Base-by-base conservation (phyloP, 2,329 filamentous ascomycete genomes). In the Fusarium hostae region DNA sequence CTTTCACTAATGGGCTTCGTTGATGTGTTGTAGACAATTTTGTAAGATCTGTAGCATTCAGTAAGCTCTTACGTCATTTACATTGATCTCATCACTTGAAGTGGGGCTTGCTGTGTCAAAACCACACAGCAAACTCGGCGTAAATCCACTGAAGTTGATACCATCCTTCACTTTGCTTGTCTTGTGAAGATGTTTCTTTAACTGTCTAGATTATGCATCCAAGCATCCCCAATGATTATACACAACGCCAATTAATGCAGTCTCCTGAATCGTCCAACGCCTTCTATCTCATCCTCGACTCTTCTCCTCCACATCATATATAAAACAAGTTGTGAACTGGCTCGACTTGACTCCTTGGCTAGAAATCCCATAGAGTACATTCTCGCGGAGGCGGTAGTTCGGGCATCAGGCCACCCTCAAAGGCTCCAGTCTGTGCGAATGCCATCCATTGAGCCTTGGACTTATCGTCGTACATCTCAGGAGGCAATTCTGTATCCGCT, bases 381-480 rank as follows among this genome's bases (percentile, higher is more conserved):
- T 95, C 94, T 68, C 89, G 86, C 80, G 90, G 91, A 0, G 95
- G 95, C 24, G 95, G 93, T 48, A 94, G 82, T 74, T 92, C 86
- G 0, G 95, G 95, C 83, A 97, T 92, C 10, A 90, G 76, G 1
- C 91, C 91, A 39, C 89, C 89, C 44, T 87, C 85, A 79, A 97
- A 97, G 35, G 79, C 81, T 1, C 93, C 93, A 24, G 88, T 88
- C 70, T 89, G 84, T 48, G 86, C 83, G 78, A 94, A 90, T 47
- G 86, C 84, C 64, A 84, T 83, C 82, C 95, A 97, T 48, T 89
- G 86, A 40, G 84, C 85, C 76, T 88, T 88, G 24, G 88, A 86
- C 63, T 86, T 86, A 4, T 89, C 86, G 24, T 88, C 86, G 69
- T 93, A 93, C 40, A 78, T 66, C 10, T 88, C 86, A 3, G 84